Evolutionary conservation across 306 rosid species (phyloP).

Genomic region (Calophaca sinica): DNA sequence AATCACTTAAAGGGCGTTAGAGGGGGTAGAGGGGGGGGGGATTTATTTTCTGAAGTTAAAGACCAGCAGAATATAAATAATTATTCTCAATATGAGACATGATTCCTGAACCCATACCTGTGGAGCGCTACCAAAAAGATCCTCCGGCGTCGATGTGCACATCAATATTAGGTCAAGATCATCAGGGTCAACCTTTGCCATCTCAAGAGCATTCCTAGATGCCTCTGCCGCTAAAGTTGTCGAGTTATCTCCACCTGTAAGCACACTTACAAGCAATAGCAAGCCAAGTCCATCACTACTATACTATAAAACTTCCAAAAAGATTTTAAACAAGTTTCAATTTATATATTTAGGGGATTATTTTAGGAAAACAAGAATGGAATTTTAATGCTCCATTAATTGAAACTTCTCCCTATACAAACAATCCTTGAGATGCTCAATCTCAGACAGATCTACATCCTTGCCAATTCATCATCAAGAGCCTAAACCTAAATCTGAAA

Average conservation of each 20-base stretch:
- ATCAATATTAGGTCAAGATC: constrained; percentile 87
- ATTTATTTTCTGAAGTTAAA: too few species aligned
- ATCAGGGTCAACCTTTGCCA: constrained; percentile 84
- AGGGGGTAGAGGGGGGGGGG: too few species aligned
- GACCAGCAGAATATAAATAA: not conserved
- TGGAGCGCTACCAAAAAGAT: constrained; percentile 91
- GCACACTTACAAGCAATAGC: constrained; percentile 36
- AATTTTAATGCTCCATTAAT: constrained; percentile 20
- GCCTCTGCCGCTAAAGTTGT: constrained; percentile 75
- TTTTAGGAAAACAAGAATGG: constrained; percentile 30
- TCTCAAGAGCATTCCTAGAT: constrained; percentile 76
- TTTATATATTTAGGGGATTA: constrained; percentile 6
- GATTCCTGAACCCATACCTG: constrained; percentile 66
- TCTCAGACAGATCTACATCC: not conserved
- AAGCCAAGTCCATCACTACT: constrained; percentile 19
- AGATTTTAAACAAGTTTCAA: not conserved
- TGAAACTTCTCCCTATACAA: constrained; percentile 16
- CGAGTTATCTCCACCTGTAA: constrained; percentile 70
- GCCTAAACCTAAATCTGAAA: not conserved
- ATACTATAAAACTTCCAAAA: constrained; percentile 25
- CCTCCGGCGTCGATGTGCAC: constrained; percentile 97
- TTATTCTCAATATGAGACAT: constrained; percentile 30
- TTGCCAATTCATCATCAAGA: constrained; percentile 33
- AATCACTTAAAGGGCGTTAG: constrained; percentile 20
- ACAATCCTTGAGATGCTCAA: constrained; percentile 31